Evolutionary conservation across 164 flowering plant species (phyloP).

Genomic region (Buxus sempervirens): DNA sequence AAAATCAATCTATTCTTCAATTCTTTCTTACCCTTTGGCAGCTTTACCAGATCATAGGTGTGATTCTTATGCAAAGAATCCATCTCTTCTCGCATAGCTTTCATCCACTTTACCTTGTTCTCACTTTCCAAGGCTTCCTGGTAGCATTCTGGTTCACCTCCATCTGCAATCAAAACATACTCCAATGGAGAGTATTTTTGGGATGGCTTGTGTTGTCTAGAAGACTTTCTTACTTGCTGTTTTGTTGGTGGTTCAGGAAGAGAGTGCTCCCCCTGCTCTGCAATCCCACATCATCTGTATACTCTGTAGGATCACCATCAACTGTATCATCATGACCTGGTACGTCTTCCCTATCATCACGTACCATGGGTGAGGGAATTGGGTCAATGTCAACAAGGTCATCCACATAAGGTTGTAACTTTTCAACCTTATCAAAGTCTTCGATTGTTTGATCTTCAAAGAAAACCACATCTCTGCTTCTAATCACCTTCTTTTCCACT

Average conservation of each 20-base stretch:
- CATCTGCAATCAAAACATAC: neutral
- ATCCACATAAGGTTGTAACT: neutral
- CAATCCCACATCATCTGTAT: no score
- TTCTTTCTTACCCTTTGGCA: neutral
- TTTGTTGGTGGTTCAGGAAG: no score
- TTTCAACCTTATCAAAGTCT: neutral
- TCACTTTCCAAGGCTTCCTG: neutral
- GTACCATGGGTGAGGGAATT: neutral
- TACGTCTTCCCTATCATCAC: neutral
- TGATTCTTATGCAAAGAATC: neutral
- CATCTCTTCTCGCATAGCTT: neutral
- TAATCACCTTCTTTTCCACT: neutral
- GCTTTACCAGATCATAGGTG: neutral
- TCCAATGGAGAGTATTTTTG: neutral
- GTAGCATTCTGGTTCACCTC: neutral
- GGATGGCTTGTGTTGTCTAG: neutral
- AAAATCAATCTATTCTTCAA: neutral
- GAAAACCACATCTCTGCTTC: constrained; percentile 13
- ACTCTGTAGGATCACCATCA: no score
- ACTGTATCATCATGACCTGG: no score
- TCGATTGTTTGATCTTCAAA: constrained; percentile 9
- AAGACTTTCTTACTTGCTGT: neutral
- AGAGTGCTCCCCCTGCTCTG: no score
- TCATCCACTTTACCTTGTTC: neutral
- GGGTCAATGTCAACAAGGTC: neutral